These are phyloP conservation scores for Pseudisothecium myosuroides DNA, from an alignment of 225 moss, liverwort and hornwort genomes.

Conservation along the genomic window DNA sequence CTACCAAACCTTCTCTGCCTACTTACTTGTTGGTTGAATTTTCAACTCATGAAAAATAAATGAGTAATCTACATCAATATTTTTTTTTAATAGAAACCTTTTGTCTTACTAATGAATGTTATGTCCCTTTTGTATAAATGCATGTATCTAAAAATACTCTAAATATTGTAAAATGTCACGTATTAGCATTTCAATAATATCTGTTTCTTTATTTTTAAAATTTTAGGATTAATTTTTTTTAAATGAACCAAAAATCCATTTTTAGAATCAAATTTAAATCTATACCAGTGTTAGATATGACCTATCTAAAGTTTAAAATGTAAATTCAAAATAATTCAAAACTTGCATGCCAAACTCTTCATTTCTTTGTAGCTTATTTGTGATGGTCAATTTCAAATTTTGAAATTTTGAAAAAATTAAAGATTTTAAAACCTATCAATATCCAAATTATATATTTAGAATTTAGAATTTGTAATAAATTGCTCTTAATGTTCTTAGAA, in stretches of 20 bases:
- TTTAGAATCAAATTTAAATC: too few species aligned
- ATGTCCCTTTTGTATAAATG: background rate
- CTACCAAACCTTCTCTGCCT: background rate
- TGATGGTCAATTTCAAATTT: background rate
- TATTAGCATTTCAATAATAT: background rate
- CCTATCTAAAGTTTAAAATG: background rate
- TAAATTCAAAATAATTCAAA: background rate
- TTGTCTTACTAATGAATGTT: background rate
- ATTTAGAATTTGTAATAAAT: too few species aligned
- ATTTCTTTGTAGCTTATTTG: background rate
- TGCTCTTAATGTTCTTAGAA: background rate
- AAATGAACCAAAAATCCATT: too few species aligned
- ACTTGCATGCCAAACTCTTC: rapidly evolving
- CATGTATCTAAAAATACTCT: background rate
- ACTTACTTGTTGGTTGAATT: background rate
- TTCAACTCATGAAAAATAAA: background rate
- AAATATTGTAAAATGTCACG: background rate
- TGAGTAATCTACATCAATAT: background rate
- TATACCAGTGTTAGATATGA: too few species aligned
- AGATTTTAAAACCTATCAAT: background rate
- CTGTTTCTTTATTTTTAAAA: background rate
- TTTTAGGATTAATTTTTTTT: too few species aligned
- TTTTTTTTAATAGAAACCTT: background rate
- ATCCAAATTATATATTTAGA: background rate
- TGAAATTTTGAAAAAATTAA: background rate